Evolutionary conservation across 139 green algal species (phyloP), one percentile per base, ranked within the genome.

Genomic region (Auxenochlorella protothecoides): DNA sequence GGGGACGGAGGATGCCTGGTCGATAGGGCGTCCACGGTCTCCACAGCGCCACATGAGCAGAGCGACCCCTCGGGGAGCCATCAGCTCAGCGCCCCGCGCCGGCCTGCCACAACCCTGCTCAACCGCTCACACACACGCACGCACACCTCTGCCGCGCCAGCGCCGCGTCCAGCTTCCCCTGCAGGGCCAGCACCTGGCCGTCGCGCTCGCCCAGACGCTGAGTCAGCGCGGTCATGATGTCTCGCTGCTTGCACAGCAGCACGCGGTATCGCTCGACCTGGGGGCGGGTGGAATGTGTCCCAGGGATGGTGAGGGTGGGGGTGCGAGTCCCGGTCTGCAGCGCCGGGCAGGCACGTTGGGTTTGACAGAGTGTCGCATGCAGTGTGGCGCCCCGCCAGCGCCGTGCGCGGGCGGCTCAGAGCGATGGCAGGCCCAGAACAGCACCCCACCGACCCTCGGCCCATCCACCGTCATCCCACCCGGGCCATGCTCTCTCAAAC

Each of bases 221-320:
- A 5, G 93, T 97, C 53, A 98, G 89, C 4, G 87, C 90, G n/a
- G 96, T 95, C 93, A 98, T 98, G 83, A 98, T 96, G 88, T 98
- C 92, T 4, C 93, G 85, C 89, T 98, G 93, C 83, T 97, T 97
- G 59, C 96, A 70, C 78, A 97, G 87, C 71, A 98, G 88, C 68
- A 84, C 76, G 85, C 95, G 96, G 82, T 96, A 96, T 14, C 87
- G 78, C 68, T 94, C 91, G n/a, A 92, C 89, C 79, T 88, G 72
- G 59, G 73, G 61, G 3, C 5, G 27, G 53, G 16, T 15, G 27
- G 27, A 44, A 44, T 44, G 66, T 12, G 6, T 11, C 11, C 2
- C 11, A 12, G 12, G 11, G 59, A 63, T 12, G 59, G 12, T 12
- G 59, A 63, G 11, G 59, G 59, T 12, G 0, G 27, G 27, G 27